These are phyloP conservation scores for Parsonsia alboflavescens DNA, from an alignment of 257 asterid species.

Conservation along the genomic window DNA sequence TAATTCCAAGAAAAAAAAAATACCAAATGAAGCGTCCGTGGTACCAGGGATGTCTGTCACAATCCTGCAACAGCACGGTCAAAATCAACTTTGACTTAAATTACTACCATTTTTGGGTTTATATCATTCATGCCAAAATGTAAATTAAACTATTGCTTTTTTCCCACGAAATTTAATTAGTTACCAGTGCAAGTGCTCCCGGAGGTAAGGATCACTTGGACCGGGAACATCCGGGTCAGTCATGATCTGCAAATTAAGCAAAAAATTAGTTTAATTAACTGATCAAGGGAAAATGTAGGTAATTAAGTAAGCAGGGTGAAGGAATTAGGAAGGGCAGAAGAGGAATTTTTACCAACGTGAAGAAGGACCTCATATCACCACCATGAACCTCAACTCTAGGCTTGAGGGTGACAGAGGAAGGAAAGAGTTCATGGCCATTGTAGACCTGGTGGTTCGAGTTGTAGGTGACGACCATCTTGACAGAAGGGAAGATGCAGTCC, in stretches of 20 bases:
- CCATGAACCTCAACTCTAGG: slow-evolving; percentile 75
- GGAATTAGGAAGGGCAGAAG: too few species aligned
- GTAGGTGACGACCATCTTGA: slow-evolving; percentile 63
- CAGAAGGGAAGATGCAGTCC: slow-evolving; percentile 40
- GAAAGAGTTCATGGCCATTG: slow-evolving; percentile 77
- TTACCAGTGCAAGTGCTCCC: slow-evolving; percentile 46
- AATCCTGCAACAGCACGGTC: slow-evolving; percentile 52
- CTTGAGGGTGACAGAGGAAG: slow-evolving; percentile 50
- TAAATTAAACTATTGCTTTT: too few species aligned
- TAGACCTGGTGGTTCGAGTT: slow-evolving; percentile 58
- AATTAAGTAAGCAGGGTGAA: too few species aligned
- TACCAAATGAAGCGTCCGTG: slow-evolving; percentile 86
- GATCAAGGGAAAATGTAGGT: too few species aligned
- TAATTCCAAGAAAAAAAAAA: too few species aligned
- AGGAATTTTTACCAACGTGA: slow-evolving; percentile 91
- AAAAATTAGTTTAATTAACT: too few species aligned
- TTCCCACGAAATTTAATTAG: too few species aligned
- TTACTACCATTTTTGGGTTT: background rate
- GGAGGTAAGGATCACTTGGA: slow-evolving; percentile 47
- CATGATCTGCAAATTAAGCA: slow-evolving; percentile 25
- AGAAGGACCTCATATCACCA: slow-evolving; percentile 77
- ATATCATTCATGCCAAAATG: too few species aligned
- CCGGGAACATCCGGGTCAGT: slow-evolving; percentile 48
- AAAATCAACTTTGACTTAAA: slow-evolving; percentile 12
- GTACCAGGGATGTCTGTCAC: slow-evolving; percentile 93